phyloP scores from a whole-genome alignment of 306 rosid genomes.

The Quercus gilva region DNA sequence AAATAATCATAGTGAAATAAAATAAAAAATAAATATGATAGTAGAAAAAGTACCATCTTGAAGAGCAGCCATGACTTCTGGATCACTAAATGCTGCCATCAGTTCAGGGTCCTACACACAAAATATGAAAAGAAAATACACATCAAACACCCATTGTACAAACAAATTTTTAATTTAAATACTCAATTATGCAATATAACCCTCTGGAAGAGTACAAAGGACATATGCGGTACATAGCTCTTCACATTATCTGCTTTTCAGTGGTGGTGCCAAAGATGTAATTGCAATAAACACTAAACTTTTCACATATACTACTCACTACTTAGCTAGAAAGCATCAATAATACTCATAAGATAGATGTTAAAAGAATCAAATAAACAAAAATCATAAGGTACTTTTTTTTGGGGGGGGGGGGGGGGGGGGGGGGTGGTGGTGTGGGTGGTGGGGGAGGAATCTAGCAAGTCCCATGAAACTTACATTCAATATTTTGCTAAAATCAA shows the following conservation, averaged over 20 bases:
- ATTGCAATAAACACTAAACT: neutral
- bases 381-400: constrained; percentile 1
- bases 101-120: constrained; percentile 72
- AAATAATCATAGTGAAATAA: neutral
- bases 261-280: neutral
- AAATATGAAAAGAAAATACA: neutral
- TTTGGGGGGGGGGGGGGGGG: neutral
- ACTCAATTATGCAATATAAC: neutral
- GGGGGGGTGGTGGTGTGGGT: neutral
- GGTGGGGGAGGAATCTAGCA: neutral
- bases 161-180: neutral
- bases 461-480: constrained; percentile 48
- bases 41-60: constrained; percentile 67
- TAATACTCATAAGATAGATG: constrained; percentile 5
- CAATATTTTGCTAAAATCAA: constrained; percentile 85
- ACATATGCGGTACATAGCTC: neutral
- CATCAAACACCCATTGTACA: constrained; percentile 3
- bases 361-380: neutral
- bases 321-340: neutral
- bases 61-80: constrained; percentile 91
- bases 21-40: constrained; percentile 1
- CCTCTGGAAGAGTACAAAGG: neutral
- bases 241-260: neutral
- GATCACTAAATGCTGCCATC: constrained; percentile 84
- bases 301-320: neutral